Conservation (phyloP, 2,329 filamentous ascomycete genomes). For the Colletotrichum sp. region DNA sequence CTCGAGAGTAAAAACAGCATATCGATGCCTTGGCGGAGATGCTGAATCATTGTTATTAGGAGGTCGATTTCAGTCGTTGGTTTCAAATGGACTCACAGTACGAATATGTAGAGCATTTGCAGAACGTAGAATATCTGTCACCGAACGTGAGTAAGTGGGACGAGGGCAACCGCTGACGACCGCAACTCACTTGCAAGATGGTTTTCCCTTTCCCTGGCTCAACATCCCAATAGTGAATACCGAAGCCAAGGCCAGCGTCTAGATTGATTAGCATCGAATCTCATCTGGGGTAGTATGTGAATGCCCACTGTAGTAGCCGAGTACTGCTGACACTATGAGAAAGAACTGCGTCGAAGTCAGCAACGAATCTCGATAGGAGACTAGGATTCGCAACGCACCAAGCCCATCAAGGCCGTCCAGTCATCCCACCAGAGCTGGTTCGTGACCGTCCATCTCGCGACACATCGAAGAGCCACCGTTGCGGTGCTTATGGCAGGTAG, state of each 20-base stretch:
- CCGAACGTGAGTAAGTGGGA: accelerated
- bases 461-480: neutral
- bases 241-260: conserved; percentile 22
- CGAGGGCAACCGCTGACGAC: accelerated
- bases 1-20: conserved; percentile 25
- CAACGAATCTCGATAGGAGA: accelerated
- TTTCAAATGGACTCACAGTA: conserved; percentile 1
- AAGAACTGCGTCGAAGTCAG: neutral
- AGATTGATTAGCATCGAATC: neutral
- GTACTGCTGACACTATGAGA: neutral
- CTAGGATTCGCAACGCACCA: neutral
- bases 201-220: conserved; percentile 11
- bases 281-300: neutral
- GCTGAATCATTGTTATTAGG: neutral
- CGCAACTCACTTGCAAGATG: neutral
- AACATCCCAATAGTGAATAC: conserved; percentile 27
- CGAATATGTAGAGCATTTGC: conserved; percentile 27
- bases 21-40: conserved; percentile 27
- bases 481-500: neutral
- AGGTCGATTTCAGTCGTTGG: accelerated
- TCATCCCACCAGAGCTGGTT: conserved; percentile 20
- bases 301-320: neutral
- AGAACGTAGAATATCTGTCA: conserved; percentile 21
- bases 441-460: neutral
- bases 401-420: conserved; percentile 3